Evolutionary conservation across 345 rosid species (phyloP).

Genomic region (Rhizophora apiculata): DNA sequence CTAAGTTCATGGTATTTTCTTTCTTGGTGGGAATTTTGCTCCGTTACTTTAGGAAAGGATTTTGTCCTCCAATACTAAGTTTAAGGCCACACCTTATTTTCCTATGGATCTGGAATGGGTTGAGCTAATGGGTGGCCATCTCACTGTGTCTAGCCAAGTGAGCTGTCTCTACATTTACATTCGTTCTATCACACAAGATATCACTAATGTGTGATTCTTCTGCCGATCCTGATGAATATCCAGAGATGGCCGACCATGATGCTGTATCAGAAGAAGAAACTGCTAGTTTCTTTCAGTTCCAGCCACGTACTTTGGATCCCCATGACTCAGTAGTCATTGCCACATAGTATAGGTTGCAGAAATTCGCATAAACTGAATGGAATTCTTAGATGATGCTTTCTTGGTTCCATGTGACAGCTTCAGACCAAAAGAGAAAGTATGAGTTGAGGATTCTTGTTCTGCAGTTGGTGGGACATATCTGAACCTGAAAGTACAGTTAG

Average conservation of each 20-base stretch:
- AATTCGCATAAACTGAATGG: conserved; percentile 40
- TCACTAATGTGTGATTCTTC: too few relatives aligned
- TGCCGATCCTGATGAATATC: too few relatives aligned
- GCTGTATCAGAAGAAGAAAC: conserved; percentile 54
- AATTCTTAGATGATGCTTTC: conserved; percentile 29
- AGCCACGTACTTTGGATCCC: conserved; percentile 40
- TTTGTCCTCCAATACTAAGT: neutral
- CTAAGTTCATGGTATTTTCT: too few relatives aligned
- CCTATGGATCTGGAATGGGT: conserved; percentile 42
- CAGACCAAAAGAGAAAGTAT: conserved; percentile 38
- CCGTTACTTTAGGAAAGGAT: too few relatives aligned
- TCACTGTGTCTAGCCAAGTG: conserved; percentile 79
- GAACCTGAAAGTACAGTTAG: conserved; percentile 41
- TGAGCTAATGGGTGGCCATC: conserved; percentile 91
- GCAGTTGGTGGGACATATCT: conserved; percentile 31
- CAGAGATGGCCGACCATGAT: conserved; percentile 68
- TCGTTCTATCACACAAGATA: conserved; percentile 37
- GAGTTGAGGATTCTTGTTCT: conserved; percentile 54
- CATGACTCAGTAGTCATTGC: conserved; percentile 28
- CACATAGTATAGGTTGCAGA: conserved; percentile 32
- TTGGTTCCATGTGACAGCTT: conserved; percentile 38
- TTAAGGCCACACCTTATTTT: conserved; percentile 5
- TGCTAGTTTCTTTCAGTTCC: conserved; percentile 72
- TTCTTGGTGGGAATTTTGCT: neutral
- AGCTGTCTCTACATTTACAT: conserved; percentile 75